Evolutionary conservation across 1,284 basidiomycete species (phyloP).

Genomic region (Ustilago tritici): DNA sequence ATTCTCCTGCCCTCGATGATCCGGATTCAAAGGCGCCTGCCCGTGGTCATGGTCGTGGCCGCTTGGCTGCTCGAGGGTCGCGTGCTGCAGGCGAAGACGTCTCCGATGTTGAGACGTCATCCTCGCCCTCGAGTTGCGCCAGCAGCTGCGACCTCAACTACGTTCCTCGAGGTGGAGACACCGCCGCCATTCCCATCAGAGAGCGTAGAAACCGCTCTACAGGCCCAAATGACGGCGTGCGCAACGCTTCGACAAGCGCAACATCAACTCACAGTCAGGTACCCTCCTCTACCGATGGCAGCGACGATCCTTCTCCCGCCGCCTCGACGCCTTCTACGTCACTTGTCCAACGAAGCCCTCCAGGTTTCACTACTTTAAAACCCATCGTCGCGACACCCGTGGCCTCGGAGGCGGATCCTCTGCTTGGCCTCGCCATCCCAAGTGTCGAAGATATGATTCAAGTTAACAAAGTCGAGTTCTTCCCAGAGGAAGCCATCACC

Average conservation of each 20-base stretch:
- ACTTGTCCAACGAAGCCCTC: slow-evolving; percentile 36
- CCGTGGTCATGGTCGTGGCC: slow-evolving; percentile 10
- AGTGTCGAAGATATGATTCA: slow-evolving; percentile 51
- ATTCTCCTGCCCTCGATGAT: neutral
- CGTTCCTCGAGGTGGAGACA: slow-evolving; percentile 5
- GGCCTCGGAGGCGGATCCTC: slow-evolving; percentile 33
- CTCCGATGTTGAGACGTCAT: slow-evolving; percentile 33
- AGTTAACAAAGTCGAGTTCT: slow-evolving; percentile 44
- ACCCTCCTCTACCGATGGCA: slow-evolving; percentile 41
- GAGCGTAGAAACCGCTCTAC: slow-evolving; percentile 13
- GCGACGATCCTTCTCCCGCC: slow-evolving; percentile 32
- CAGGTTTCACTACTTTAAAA: slow-evolving; percentile 32
- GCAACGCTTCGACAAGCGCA: slow-evolving; percentile 11
- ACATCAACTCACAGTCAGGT: slow-evolving; percentile 31
- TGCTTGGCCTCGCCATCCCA: slow-evolving; percentile 25
- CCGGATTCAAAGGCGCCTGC: neutral
- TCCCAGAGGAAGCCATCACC: slow-evolving; percentile 36
- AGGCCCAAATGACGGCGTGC: neutral
- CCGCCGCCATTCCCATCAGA: slow-evolving; percentile 32
- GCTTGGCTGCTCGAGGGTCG: slow-evolving; percentile 1
- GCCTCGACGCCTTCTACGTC: slow-evolving; percentile 43
- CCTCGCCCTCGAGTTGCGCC: slow-evolving; percentile 30
- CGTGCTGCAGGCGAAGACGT: slow-evolving; percentile 21
- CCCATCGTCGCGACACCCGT: slow-evolving; percentile 36
- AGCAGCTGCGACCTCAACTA: slow-evolving; percentile 43